phyloP scores from a whole-genome alignment of 2,329 filamentous ascomycete genomes.

The Malbranchea zuffiana region DNA sequence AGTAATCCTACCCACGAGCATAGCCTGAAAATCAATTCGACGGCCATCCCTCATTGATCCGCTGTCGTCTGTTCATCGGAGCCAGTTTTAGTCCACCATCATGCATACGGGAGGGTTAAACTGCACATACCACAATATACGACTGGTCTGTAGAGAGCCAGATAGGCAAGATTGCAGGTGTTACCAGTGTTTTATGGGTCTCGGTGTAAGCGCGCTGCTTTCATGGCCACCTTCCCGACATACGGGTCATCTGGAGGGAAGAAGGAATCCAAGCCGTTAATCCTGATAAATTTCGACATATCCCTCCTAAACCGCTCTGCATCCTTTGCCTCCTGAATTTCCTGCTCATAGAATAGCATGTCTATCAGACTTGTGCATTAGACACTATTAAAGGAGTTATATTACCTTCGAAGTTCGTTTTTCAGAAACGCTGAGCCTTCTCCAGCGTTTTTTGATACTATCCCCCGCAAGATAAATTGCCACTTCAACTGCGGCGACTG shows the following conservation, averaged over 20 bases:
- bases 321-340: background rate
- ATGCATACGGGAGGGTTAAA: background rate
- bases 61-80: background rate
- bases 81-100: background rate
- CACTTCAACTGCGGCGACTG: background rate
- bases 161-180: background rate
- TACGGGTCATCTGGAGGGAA: constrained; percentile 1
- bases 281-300: background rate
- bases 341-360: background rate
- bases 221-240: background rate
- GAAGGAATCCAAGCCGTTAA: background rate
- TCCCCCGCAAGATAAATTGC: background rate
- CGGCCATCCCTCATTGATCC: background rate
- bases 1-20: background rate
- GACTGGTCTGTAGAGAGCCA: background rate
- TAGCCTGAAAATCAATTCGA: background rate
- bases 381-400: no score
- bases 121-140: background rate
- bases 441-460: background rate
- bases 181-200: background rate
- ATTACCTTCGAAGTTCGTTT: background rate
- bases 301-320: background rate
- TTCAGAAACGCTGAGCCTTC: background rate
- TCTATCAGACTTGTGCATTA: background rate
- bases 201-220: background rate